Evolutionary conservation across 1,139 yeast species (phyloP), one percentile per base, ranked within the genome.

Genomic region (Scheffersomyces titani): DNA sequence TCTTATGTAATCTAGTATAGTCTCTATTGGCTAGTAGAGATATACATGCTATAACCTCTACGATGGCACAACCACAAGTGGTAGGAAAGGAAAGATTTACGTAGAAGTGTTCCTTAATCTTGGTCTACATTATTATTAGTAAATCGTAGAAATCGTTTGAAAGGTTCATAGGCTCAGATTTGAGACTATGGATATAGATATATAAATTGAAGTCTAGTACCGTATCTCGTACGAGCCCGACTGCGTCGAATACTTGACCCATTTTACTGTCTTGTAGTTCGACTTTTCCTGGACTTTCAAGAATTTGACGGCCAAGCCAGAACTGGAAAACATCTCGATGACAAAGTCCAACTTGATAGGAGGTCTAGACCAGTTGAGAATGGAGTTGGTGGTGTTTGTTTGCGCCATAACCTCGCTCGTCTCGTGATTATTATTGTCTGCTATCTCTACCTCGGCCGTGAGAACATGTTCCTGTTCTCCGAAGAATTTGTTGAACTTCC

Each of bases 171-270:
- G 36, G 6, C 36, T 24, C 36, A 50, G 11, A 50, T 30, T 11
- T 19, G 51, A 18, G 51, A 20, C 24, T 19, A n/a, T 44, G 19
- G n/a, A 45, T 20, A 24, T 22, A 19, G 36, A 24, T 24, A 5
- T 24, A 24, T 24, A 24, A 24, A 24, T n/a, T n/a, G 36, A 24
- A 7, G 21, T 3, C 62, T 68, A 88, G 60, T 86, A 86, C 57
- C 97, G 77, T 16, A 91, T 81, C 61, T 92, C 97, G 65, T 90
- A 92, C 5, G 90, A 84, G 0, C 97, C 97, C 0, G 93, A 87
- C 60, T 81, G 83, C 1, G 93, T 83, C 19, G 83, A 71, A 70
- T 93, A 93, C 65, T 90, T 84, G 51, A 92, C 96, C 96, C 97
- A 92, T 69, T 93, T 93, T 20, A 91, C 86, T 1, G 97, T 87